Evolutionary conservation across 495 filamentous ascomycete species (phyloP).

Genomic region (Bathelium albidoporum): DNA sequence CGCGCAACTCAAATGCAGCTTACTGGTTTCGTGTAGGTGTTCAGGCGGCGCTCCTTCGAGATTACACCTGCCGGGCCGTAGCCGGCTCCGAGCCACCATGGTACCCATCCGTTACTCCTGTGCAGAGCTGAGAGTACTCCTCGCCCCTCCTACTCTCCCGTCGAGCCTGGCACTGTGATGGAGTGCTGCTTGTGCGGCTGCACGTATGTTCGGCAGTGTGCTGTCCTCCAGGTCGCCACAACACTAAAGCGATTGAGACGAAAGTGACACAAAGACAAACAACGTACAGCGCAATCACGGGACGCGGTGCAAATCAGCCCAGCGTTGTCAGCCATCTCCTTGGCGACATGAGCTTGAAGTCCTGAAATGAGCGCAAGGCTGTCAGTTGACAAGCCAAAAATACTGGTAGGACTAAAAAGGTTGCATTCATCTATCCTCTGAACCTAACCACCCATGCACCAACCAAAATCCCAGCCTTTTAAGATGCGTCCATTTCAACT

Average conservation of each 20-base stretch:
- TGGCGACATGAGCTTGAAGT: background rate
- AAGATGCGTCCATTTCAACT: background rate
- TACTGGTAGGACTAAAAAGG: background rate
- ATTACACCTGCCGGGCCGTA: too few relatives aligned
- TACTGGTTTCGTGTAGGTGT: too few relatives aligned
- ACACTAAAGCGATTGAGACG: too few relatives aligned
- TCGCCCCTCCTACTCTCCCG: too few relatives aligned
- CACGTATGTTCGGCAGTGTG: too few relatives aligned
- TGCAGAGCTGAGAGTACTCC: background rate
- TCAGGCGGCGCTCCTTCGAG: too few relatives aligned
- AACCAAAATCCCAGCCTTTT: background rate
- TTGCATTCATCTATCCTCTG: background rate
- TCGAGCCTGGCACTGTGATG: background rate
- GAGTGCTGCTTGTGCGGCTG: too few relatives aligned
- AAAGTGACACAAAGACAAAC: background rate
- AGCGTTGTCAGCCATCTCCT: background rate
- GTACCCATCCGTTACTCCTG: too few relatives aligned
- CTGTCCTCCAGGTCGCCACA: too few relatives aligned
- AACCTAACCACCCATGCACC: background rate
- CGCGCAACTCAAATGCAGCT: too few relatives aligned
- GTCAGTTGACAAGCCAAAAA: background rate
- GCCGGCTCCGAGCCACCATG: too few relatives aligned
- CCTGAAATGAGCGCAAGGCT: background rate
- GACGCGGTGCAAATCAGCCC: background rate
- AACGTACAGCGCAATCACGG: background rate